Base-by-base conservation (phyloP, 805 yeast species). In the Candida suzukii region DNA sequence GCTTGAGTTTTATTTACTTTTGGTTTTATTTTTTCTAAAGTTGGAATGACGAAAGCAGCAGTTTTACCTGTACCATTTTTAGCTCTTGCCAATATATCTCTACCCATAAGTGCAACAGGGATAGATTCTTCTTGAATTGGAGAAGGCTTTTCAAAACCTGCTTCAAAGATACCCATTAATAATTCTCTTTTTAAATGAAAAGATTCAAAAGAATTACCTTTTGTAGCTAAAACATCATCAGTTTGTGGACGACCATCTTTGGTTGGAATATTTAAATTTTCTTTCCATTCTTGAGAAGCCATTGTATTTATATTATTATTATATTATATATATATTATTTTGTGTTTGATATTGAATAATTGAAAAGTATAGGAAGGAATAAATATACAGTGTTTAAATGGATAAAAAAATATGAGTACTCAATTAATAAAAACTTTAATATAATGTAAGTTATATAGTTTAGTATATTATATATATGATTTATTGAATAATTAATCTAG, bases 41-140 rank as follows among this genome's bases (percentile, higher is more conserved):
- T 77, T 39, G 99, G 99, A 50, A 93, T 91, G 38, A 88, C 83
- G 62, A 93, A 93, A 7, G 99, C 95, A 1, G 98, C 99, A 9
- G 99, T 93, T 61, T 93, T 93, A 56, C 99, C 99, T 1, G 99
- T 93, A 48, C 99, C 99, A 66, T 93, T 93, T 62, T 93, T 93
- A 35, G 99, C 98, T 68, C 99, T 78, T 14, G 99, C 99, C 48
- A 93, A 74, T 45, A 93, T 84, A 64, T 93, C 99, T 67, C 96
- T 80, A 40, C 98, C 98, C 42, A 93, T 83, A 35, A 93, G 73
- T 0, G 97, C 96, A 56, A 88, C 87, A 2, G 99, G 99, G 43
- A 93, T 93, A 8, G 95, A 78, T 62, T 90, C 98, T 66, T 91
- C 97, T 66, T 93, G 99, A 59, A 93, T 88, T 17, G 99, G 99